phyloP scores from a whole-genome alignment of 768 basidiomycete species.

The Auricularia cornea region DNA sequence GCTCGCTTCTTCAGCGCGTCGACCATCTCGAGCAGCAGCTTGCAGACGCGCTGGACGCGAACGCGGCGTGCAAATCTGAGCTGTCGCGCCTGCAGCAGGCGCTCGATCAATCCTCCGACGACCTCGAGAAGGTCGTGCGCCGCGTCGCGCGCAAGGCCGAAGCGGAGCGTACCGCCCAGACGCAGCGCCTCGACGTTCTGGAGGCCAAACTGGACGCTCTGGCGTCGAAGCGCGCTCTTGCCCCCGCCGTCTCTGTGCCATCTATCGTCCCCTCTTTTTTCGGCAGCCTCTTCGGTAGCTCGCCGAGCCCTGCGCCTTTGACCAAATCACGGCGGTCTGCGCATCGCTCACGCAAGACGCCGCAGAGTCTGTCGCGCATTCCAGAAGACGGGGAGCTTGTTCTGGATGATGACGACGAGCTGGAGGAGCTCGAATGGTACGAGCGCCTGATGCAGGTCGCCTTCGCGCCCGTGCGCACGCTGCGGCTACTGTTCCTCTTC shows the following conservation, averaged over 20 bases:
- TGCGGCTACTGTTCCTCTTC: not conserved
- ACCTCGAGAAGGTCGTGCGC: not conserved
- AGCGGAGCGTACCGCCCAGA: not conserved
- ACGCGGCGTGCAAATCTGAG: not conserved
- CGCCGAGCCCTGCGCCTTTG: not conserved
- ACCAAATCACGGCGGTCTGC: not conserved
- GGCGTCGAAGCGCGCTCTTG: not conserved
- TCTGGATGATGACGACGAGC: not conserved
- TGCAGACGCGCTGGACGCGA: not conserved
- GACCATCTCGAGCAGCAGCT: not conserved
- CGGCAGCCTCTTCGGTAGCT: not conserved
- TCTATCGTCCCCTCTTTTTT: not conserved
- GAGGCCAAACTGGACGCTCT: not conserved
- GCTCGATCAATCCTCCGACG: not conserved
- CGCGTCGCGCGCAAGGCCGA: not conserved
- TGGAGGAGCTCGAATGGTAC: not conserved
- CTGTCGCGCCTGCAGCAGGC: not conserved
- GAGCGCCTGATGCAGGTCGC: not conserved
- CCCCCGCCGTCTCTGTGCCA: not conserved
- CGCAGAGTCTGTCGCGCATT: not conserved
- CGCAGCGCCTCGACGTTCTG: not conserved
- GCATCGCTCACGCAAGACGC: not conserved
- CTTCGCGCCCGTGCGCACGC: not conserved
- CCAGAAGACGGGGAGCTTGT: not conserved
- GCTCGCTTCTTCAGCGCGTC: not conserved